Base-by-base conservation (phyloP, 768 basidiomycete species). In the Naganishia onofrii region DNA sequence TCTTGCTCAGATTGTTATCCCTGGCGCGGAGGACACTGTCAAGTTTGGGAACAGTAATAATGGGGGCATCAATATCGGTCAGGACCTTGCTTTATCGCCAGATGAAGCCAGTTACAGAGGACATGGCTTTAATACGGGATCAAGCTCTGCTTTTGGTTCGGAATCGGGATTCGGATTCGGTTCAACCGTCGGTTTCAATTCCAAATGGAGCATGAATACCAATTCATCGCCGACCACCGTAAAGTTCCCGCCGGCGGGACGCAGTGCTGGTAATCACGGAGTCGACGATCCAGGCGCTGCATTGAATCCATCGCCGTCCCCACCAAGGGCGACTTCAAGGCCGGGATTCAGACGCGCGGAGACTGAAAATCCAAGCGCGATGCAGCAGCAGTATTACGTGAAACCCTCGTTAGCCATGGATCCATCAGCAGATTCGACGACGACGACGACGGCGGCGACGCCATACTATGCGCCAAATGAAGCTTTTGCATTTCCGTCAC, bases 401-500 rank as follows among this genome's bases (percentile, higher is more conserved):
- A 36, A 55, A 13, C 3, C 19, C 26, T 32, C 36, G 17, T 38
- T 12, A 34, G 32, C 32, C 32, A 32, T 36, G 36, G 58, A 42
- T 23, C 38, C 57, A 12, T 54, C 69, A 7, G 32, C 69, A n/a
- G 46, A 54, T n/a, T 63, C 60, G 26, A 26, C 36, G n/a, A n/a
- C n/a, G n/a, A n/a, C n/a, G n/a, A n/a, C n/a, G n/a, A n/a, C n/a
- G n/a, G n/a, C n/a, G n/a, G n/a, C n/a, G n/a, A 23, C 42, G 6
- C 69, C 69, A 9, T 60, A 64, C 32, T 70, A 64, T 32, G 29
- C 58, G 12, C n/a, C 60, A 13, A 70, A 70, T 34, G 53, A 60
- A 13, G 56, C 51, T 3, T 70, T 70, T 36, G 57, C 69, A 1
- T 70, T 70, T 56, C 69, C 69, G 31, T 48, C 60, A 13, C 60